Evolutionary conservation across 2,329 filamentous ascomycete genomes (phyloP).

Genomic region (Pseudogymnoascus sp.): DNA sequence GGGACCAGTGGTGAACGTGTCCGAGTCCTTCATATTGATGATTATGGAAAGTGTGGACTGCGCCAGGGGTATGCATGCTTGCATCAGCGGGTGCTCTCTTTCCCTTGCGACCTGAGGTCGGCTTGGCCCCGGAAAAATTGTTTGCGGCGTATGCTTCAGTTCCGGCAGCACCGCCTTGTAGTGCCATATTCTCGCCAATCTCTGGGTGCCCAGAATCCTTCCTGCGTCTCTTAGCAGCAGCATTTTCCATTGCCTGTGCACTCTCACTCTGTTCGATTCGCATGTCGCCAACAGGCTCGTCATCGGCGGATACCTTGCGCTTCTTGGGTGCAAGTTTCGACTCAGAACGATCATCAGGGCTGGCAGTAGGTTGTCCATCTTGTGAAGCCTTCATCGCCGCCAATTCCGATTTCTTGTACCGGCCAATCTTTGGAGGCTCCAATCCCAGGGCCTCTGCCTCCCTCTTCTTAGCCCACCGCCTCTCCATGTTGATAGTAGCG

Average conservation of each 20-base stretch:
- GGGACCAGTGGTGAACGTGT: not conserved
- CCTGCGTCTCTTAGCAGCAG: not conserved
- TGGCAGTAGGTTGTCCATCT: not conserved
- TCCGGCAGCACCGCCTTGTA: not conserved
- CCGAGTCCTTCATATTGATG: not conserved
- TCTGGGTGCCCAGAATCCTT: not conserved
- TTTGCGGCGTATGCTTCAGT: not conserved
- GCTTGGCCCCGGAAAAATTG: not conserved
- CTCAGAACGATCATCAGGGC: not conserved
- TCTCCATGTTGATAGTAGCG: slow-evolving; percentile 9
- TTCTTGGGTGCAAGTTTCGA: slow-evolving; percentile 1
- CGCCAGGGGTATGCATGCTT: not conserved
- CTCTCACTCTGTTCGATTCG: not conserved
- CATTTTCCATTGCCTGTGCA: not conserved
- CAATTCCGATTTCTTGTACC: slow-evolving; percentile 9
- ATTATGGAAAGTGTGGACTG: not conserved
- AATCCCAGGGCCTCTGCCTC: slow-evolving; percentile 8
- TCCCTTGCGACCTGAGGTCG: not conserved
- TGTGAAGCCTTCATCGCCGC: slow-evolving; percentile 1
- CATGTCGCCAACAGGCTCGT: not conserved
- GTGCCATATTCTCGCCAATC: not conserved
- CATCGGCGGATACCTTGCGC: not conserved
- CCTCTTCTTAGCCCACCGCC: slow-evolving; percentile 11
- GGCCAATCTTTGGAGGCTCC: slow-evolving; percentile 10
- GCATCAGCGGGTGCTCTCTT: not conserved